A percentile compares a stretch with the other conserved stretches of the same genome.
phyloP scores from a whole-genome alignment of 1,284 basidiomycete genomes.

The Malassezia sympodialis region DNA sequence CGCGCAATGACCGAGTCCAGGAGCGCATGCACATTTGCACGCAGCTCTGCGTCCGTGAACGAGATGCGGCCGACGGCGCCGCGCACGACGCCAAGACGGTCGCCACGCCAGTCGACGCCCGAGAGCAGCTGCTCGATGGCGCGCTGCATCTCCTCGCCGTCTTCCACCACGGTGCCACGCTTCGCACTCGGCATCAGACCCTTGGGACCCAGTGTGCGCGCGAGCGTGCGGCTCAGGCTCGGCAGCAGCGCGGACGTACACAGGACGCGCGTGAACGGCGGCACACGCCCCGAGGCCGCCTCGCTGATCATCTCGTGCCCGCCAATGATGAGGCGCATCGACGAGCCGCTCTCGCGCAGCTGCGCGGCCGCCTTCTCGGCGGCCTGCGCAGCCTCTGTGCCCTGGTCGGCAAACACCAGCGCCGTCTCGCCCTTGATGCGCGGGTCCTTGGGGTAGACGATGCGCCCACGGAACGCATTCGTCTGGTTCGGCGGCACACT shows the following conservation, averaged over 20 bases:
- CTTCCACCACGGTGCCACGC: conserved; percentile 75
- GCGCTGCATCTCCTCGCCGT: conserved; percentile 53
- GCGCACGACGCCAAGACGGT: conserved; percentile 73
- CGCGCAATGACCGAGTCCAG: conserved; percentile 57
- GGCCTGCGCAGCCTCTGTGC: conserved; percentile 28
- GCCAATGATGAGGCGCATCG: conserved; percentile 27
- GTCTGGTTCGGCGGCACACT: conserved; percentile 39
- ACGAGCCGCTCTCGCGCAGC: conserved; percentile 10
- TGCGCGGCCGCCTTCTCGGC: conserved; percentile 19
- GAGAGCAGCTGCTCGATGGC: conserved; percentile 72
- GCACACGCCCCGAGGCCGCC: conserved; percentile 33
- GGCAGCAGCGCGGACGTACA: conserved; percentile 71
- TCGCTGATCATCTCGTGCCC: conserved; percentile 39
- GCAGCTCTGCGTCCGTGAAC: conserved; percentile 65
- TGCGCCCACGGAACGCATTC: conserved; percentile 42
- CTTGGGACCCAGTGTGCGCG: conserved; percentile 79
- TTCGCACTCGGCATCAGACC: conserved; percentile 91
- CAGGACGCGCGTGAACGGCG: conserved; percentile 60
- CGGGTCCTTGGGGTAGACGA: conserved; percentile 35
- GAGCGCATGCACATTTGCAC: conserved; percentile 69
- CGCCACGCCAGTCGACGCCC: conserved; percentile 82
- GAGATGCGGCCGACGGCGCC: conserved; percentile 54
- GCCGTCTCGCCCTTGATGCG: conserved; percentile 38
- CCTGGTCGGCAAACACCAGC: conserved; percentile 44
- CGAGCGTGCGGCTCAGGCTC: conserved; percentile 60